These are phyloP conservation scores for Poa pratensis DNA, from an alignment of 176 grass and related monocot genomes.

Conservation along the genomic window DNA sequence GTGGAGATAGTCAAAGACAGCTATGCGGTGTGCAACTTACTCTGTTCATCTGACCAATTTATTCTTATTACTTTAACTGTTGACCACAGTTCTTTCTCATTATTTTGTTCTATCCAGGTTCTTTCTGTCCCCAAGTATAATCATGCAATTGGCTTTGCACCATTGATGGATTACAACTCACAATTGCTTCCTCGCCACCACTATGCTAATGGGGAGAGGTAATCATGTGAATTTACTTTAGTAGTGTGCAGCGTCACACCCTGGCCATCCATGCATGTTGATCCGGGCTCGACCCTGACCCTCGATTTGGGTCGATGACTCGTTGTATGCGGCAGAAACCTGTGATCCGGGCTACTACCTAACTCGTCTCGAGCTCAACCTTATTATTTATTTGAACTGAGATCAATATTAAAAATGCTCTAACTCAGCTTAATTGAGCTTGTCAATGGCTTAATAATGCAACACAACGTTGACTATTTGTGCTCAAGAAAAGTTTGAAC, in stretches of 20 bases:
- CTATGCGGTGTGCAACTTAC: slow-evolving; percentile 62
- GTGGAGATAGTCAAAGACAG: slow-evolving; percentile 90
- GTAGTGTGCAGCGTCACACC: background rate
- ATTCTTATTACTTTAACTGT: background rate
- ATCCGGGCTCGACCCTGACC: too few species aligned
- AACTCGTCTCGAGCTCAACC: too few species aligned
- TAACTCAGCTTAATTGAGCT: too few species aligned
- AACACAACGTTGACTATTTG: background rate
- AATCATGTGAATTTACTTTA: slow-evolving; percentile 23
- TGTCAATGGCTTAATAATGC: background rate
- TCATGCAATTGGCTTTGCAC: slow-evolving; percentile 77
- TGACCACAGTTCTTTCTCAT: slow-evolving; percentile 14
- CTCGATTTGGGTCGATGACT: too few species aligned
- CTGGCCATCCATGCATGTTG: too few species aligned
- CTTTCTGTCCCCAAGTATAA: slow-evolving; percentile 88
- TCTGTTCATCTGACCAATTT: background rate
- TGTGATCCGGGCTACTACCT: too few species aligned
- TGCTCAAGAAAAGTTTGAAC: background rate
- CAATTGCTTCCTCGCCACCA: slow-evolving; percentile 60
- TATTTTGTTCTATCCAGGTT: slow-evolving; percentile 57
- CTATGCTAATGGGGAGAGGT: slow-evolving; percentile 81
- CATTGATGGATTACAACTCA: slow-evolving; percentile 84
- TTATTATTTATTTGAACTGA: too few species aligned
- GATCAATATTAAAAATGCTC: too few species aligned
- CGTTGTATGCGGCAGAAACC: too few species aligned